phyloP scores from a whole-genome alignment of 148 eudicot species.

The Chenopodium quinoa region DNA sequence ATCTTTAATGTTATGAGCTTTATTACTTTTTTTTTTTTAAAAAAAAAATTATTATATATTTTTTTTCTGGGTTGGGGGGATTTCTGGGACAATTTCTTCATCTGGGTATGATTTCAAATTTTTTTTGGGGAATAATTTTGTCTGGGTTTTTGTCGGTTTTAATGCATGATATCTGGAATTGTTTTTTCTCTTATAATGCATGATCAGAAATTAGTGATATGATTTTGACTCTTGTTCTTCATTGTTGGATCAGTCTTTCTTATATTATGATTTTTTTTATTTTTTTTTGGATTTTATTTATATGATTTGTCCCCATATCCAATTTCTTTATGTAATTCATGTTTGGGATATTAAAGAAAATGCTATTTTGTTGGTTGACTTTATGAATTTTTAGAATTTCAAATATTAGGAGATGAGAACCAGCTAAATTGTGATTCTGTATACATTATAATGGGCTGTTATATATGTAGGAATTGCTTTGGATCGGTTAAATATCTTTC shows the following conservation, averaged over 20 bases:
- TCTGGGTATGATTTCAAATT: conserved; percentile 26
- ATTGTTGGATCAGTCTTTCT: conserved; percentile 1
- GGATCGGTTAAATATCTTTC: conserved; percentile 13
- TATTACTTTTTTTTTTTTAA: neutral
- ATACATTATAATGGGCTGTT: neutral
- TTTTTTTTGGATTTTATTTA: neutral
- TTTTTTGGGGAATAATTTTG: conserved; percentile 4
- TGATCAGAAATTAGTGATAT: conserved; percentile 10
- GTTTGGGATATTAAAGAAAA: neutral
- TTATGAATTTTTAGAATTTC: neutral
- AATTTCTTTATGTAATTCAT: neutral
- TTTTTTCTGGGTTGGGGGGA: neutral
- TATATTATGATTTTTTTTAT: neutral
- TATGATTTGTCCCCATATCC: conserved; percentile 5
- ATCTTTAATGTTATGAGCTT: conserved; percentile 1
- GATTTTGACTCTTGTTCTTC: conserved; percentile 1
- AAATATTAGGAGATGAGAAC: neutral
- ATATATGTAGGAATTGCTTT: conserved; percentile 25
- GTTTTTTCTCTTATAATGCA: neutral
- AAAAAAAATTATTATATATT: neutral
- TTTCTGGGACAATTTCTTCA: conserved; percentile 14
- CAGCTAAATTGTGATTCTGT: neutral
- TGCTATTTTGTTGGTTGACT: conserved; percentile 21
- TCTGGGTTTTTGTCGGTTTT: conserved; percentile 19
- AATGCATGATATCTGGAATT: neutral